phyloP scores from a whole-genome alignment of 2,329 filamentous ascomycete species.

The Emydomyces testavorans region DNA sequence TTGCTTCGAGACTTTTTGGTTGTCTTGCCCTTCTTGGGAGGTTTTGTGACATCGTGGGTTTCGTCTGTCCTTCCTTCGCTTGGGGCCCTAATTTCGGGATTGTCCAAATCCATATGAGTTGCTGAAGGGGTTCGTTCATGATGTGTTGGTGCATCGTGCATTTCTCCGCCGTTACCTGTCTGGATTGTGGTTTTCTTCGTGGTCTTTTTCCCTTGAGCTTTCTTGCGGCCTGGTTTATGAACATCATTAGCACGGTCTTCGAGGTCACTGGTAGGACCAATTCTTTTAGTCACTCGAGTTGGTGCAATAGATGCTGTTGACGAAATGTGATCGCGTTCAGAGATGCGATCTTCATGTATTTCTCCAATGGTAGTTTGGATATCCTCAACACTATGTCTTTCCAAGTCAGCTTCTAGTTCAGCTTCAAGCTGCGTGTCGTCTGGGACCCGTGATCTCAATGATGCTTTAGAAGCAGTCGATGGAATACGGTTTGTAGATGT shows the following conservation, averaged over 20 bases:
- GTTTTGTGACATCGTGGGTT: slow-evolving; percentile 3
- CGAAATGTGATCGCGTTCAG: background rate
- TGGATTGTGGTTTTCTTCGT: slow-evolving; percentile 2
- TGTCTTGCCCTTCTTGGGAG: slow-evolving; percentile 8
- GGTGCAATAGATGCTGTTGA: background rate
- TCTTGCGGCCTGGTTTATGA: slow-evolving; percentile 1
- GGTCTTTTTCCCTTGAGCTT: slow-evolving; percentile 3
- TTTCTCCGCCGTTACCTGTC: background rate
- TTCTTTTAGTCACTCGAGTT: slow-evolving; percentile 6
- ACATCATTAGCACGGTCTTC: slow-evolving; percentile 13
- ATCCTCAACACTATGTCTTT: slow-evolving; percentile 22
- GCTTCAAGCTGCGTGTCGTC: slow-evolving; percentile 56
- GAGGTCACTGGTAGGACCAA: slow-evolving; percentile 4
- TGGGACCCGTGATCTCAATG: slow-evolving; percentile 37
- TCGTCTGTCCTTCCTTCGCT: background rate
- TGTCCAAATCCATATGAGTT: slow-evolving; percentile 3
- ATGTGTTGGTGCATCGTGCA: background rate
- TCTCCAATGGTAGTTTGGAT: too few relatives aligned
- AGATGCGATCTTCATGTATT: background rate
- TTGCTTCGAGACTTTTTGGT: slow-evolving; percentile 10
- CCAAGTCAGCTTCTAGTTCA: slow-evolving; percentile 54
- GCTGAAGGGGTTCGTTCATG: background rate
- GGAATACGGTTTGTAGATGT: slow-evolving; percentile 39
- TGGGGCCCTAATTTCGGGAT: background rate
- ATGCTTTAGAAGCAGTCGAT: slow-evolving; percentile 39